Base-by-base conservation (phyloP, 2,329 filamentous ascomycete genomes). In the Pseudomassariella vexata region DNA sequence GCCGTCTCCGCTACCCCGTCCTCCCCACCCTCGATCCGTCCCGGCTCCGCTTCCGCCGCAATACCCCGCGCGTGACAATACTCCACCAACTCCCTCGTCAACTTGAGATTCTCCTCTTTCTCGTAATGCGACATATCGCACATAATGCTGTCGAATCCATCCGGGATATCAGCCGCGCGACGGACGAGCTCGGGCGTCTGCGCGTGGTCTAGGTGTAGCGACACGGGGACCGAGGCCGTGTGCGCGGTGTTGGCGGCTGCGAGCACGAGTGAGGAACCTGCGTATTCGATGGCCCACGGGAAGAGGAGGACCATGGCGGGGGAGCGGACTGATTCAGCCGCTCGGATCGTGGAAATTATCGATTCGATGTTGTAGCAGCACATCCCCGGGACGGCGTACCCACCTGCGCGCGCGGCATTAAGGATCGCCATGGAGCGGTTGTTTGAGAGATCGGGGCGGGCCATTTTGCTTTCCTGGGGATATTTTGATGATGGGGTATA, bases 81-180 rank as follows among this genome's bases (percentile, higher is more conserved):
- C 15, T 57, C 59, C 6, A 77, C 76, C 30, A 85, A 58, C 42
- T 82, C 75, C 30, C 63, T 63, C 14, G 80, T 85, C 49, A 73
- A 66, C 3, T 66, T 60, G 16, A 86, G 62, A 46, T 85, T 85
- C 60, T 84, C 80, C 35, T 71, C 78, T 45, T 79, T 79, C 47
- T 82, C 78, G 50, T 82, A 80, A 52, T 85, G 81, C 36, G 68
- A 76, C 80, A 86, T 86, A 56, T 86, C 82, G 0, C n/a, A n/a
- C 80, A 85, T 85, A 53, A 86, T 84, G 40, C 70, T 75, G 55
- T 85, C 81, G 44, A 85, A 85, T 3, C 61, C 69, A 30, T 70
- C 64, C 14, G 53, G 48, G n/a, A 74, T 66, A 44, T 78, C 68
- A 1, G 76, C 78, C 0, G 78, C 77, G 5, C 60, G 63, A 11